Evolutionary conservation across 345 rosid species (phyloP).

Genomic region (Gossypium raimondii): DNA sequence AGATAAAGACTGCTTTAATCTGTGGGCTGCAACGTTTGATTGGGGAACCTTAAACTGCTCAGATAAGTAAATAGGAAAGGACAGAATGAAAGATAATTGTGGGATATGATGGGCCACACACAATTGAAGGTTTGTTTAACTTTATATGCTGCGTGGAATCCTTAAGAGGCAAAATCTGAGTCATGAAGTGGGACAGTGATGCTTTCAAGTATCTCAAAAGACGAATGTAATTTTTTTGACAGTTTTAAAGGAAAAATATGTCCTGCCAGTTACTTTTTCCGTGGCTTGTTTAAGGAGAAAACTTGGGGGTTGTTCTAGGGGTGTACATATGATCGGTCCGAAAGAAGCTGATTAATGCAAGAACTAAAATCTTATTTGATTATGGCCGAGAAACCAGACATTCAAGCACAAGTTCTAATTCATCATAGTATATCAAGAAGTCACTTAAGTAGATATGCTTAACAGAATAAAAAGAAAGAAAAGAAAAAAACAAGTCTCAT

Average conservation of each 20-base stretch:
- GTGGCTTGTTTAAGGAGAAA: too few species aligned
- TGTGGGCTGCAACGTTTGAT: constrained; percentile 20
- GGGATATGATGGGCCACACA: constrained; percentile 14
- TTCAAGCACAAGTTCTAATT: background rate
- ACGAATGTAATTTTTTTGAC: background rate
- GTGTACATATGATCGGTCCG: too few species aligned
- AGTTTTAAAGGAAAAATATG: background rate
- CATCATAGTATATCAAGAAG: background rate
- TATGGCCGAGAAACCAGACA: background rate
- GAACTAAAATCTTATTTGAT: too few species aligned
- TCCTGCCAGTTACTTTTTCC: background rate
- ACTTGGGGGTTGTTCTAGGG: too few species aligned
- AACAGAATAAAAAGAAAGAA: constrained; percentile 9
- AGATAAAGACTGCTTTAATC: constrained; percentile 21
- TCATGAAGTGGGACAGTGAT: background rate
- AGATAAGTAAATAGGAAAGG: constrained; percentile 15
- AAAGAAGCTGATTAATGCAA: too few species aligned
- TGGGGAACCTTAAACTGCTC: background rate
- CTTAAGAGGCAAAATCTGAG: background rate
- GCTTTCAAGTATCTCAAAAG: constrained; percentile 9
- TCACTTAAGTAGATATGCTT: constrained; percentile 7
- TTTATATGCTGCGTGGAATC: constrained; percentile 16
- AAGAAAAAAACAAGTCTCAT: constrained; percentile 6
- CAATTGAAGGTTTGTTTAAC: background rate
- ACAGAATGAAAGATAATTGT: constrained; percentile 15